Percentiles rank a stretch among this genome's conserved stretches.
phyloP scores from a whole-genome alignment of 2,329 filamentous ascomycete genomes.

The Madurella mycetomatis region DNA sequence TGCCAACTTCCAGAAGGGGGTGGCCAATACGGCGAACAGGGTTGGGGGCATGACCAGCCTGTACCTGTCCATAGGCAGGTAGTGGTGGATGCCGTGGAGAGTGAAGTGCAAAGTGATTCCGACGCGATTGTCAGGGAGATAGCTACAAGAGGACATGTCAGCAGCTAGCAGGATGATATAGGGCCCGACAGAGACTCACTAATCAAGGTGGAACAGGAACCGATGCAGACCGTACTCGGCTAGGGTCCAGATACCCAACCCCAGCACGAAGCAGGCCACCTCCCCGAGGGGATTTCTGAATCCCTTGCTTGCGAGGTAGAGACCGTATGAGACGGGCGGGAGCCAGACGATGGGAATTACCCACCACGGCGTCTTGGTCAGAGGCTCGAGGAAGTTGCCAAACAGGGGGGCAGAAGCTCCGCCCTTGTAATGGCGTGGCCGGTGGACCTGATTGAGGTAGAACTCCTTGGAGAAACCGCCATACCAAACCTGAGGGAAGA shows the following conservation, averaged over 20 bases:
- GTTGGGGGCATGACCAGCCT: slow-evolving; percentile 95
- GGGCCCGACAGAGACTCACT: slow-evolving; percentile 51
- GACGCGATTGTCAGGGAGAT: slow-evolving; percentile 87
- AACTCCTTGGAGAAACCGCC: slow-evolving; percentile 92
- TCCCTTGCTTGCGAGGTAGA: slow-evolving; percentile 59
- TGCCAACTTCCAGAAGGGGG: slow-evolving; percentile 88
- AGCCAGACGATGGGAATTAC: slow-evolving; percentile 80
- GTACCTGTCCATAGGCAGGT: slow-evolving; percentile 98
- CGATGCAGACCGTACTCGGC: slow-evolving; percentile 87
- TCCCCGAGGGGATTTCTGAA: slow-evolving; percentile 47
- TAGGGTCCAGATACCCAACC: slow-evolving; percentile 79
- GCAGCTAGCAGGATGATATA: slow-evolving; percentile 11
- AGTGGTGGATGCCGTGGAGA: slow-evolving; percentile 95
- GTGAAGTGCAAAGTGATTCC: slow-evolving; percentile 84
- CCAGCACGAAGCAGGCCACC: slow-evolving; percentile 62
- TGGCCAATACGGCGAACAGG: slow-evolving; percentile 76
- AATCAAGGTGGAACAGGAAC: slow-evolving; percentile 89
- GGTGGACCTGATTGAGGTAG: slow-evolving; percentile 92
- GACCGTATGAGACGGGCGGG: slow-evolving; percentile 72
- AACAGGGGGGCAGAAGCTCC: slow-evolving; percentile 90
- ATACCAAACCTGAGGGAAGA: slow-evolving; percentile 83
- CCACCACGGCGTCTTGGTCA: slow-evolving; percentile 94
- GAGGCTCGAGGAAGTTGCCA: slow-evolving; percentile 97
- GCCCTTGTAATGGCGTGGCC: slow-evolving; percentile 91
- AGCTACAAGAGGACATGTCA: slow-evolving; percentile 50